These are phyloP conservation scores for Pleoardoris graminearum DNA, from an alignment of 2,329 filamentous ascomycete genomes.

Conservation along the genomic window DNA sequence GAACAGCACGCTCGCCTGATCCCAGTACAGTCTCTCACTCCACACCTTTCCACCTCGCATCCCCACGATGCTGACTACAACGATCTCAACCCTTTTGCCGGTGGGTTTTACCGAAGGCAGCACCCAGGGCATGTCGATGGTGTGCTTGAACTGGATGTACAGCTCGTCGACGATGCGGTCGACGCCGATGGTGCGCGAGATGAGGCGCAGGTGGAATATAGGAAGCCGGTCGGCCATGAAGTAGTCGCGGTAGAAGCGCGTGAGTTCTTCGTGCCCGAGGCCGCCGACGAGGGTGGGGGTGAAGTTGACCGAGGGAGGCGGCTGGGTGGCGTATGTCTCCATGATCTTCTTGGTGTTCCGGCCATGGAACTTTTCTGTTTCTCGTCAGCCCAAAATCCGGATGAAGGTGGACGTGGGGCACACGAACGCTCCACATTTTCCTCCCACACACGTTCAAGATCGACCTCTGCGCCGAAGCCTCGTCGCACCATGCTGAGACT, in stretches of 20 bases:
- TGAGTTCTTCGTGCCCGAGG: conserved; percentile 48
- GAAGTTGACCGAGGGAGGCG: conserved; percentile 48
- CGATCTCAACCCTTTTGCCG: conserved; percentile 59
- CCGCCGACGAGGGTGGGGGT: conserved; percentile 53
- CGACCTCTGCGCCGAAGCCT: conserved; percentile 59
- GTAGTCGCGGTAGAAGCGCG: conserved; percentile 59
- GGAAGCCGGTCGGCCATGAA: conserved; percentile 55
- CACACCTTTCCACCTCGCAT: conserved; percentile 58
- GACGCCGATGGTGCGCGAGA: conserved; percentile 61
- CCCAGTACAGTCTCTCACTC: conserved; percentile 65
- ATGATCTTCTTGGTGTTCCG: conserved; percentile 45
- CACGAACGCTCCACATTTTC: conserved; percentile 44
- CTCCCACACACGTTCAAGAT: conserved; percentile 52
- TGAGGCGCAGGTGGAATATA: conserved; percentile 56
- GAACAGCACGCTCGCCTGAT: conserved; percentile 63
- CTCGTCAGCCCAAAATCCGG: conserved; percentile 6
- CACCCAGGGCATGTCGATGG: conserved; percentile 61
- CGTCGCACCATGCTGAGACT: conserved; percentile 62
- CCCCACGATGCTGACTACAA: conserved; percentile 60
- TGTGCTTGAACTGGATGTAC: conserved; percentile 61
- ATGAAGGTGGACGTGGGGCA: not conserved
- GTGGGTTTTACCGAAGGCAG: conserved; percentile 62
- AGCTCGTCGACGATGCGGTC: conserved; percentile 66
- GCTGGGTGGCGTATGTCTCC: conserved; percentile 40
- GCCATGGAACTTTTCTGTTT: conserved; percentile 42